Evolutionary conservation across 345 rosid species (phyloP).

Genomic region (Hevea brasiliensis): DNA sequence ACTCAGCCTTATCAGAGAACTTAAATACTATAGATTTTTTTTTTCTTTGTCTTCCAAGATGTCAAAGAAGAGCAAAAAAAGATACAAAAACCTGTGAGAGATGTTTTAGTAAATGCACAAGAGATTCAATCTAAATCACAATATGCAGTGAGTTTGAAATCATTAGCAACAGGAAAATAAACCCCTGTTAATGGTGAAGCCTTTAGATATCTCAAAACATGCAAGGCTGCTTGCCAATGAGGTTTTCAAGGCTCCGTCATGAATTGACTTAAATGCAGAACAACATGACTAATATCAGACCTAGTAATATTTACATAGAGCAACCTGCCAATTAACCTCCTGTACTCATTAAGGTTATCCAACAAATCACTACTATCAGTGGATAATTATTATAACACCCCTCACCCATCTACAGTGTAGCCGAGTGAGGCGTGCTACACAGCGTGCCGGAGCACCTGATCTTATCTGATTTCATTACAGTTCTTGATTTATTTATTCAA

Average conservation of each 20-base stretch:
- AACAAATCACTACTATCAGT: neutral
- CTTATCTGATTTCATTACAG: too few relatives aligned
- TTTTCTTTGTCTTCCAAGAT: too few relatives aligned
- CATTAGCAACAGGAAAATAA: neutral
- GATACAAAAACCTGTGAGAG: neutral
- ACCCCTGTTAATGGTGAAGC: neutral
- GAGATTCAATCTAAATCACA: neutral
- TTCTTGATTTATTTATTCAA: too few relatives aligned
- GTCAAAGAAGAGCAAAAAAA: too few relatives aligned
- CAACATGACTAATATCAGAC: neutral
- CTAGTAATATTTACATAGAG: neutral
- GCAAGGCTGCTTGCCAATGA: neutral
- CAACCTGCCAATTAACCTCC: neutral
- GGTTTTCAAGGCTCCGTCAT: neutral
- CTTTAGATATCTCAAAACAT: neutral
- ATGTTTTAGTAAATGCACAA: neutral
- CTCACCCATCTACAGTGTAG: too few relatives aligned
- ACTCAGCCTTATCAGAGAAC: too few relatives aligned
- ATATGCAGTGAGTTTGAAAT: neutral
- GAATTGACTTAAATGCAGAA: neutral
- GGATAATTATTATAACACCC: neutral
- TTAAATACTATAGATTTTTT: too few relatives aligned
- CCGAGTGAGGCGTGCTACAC: too few relatives aligned
- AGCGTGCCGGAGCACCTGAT: too few relatives aligned
- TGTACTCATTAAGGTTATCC: neutral